Percentiles rank a stretch among this genome's conserved stretches.
Conservation (phyloP, 2,329 filamentous ascomycete genomes). For the Anthostomella pinea region DNA sequence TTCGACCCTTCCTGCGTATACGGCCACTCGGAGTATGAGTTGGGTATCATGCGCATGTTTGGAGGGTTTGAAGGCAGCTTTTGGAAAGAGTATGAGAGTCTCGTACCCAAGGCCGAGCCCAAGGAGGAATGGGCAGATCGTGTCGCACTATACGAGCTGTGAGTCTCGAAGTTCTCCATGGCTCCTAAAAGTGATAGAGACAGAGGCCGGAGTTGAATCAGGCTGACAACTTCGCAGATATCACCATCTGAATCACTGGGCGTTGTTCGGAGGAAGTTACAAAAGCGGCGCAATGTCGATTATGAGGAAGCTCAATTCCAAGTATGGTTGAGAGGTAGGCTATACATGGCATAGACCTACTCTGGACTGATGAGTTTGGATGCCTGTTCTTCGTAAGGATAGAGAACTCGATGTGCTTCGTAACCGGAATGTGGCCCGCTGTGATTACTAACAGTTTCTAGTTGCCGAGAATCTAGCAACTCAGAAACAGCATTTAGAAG, state of each 20-base stretch:
- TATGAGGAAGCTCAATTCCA: conserved; percentile 70
- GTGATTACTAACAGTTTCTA: no score
- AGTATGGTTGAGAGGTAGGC: conserved; percentile 54
- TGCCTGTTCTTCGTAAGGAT: no score
- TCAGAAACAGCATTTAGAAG: no score
- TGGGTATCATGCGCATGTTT: conserved; percentile 97
- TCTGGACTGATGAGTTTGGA: no score
- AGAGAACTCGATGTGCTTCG: no score
- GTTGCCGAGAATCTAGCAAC: no score
- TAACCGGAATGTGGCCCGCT: no score
- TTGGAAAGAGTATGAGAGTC: conserved; percentile 70
- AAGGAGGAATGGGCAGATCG: conserved; percentile 82
- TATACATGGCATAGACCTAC: no score
- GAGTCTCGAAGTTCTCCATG: no score
- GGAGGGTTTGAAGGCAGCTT: conserved; percentile 75
- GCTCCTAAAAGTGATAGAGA: no score
- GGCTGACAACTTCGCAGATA: conserved; percentile 58
- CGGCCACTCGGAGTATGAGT: conserved; percentile 83
- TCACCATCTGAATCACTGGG: conserved; percentile 86
- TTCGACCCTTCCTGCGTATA: conserved; percentile 82
- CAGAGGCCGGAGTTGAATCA: no score
- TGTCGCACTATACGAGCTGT: conserved; percentile 77
- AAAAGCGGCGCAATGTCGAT: conserved; percentile 72
- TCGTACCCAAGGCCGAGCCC: conserved; percentile 79
- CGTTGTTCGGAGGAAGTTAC: conserved; percentile 81